These are phyloP conservation scores for Pelagophyceae sp. DNA, from an alignment of 352 stramenopile genomes.

Conservation along the genomic window DNA sequence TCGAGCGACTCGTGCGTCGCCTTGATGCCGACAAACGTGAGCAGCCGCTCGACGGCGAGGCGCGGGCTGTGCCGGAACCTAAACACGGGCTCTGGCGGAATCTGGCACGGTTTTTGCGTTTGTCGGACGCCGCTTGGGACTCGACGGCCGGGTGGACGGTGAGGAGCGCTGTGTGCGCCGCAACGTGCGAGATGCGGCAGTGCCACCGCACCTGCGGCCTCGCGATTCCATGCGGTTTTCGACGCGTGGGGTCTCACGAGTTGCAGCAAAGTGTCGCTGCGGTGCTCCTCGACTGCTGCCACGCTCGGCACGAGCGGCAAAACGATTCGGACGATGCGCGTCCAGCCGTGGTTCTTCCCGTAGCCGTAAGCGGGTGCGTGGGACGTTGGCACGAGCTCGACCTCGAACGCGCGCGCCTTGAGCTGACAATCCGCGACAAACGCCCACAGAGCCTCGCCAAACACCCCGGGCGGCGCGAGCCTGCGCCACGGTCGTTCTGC, in stretches of 20 bases:
- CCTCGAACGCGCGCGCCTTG: background rate
- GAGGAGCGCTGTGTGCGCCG: constrained; percentile 49
- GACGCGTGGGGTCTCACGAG: background rate
- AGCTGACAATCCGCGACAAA: no score
- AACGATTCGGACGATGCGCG: constrained; percentile 44
- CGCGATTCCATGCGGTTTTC: no score
- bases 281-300: constrained; percentile 11
- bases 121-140: no score
- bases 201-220: constrained; percentile 51
- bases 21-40: constrained; percentile 16
- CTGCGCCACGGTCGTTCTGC: no score
- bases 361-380: constrained; percentile 42
- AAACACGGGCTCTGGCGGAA: no score
- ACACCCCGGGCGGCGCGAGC: no score
- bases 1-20: background rate
- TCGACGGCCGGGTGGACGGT: constrained; percentile 26
- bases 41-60: background rate
- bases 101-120: no score
- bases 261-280: constrained; percentile 23
- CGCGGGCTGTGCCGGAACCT: constrained; percentile 27
- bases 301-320: constrained; percentile 36
- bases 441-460: no score
- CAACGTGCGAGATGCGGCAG: constrained; percentile 48
- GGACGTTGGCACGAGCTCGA: background rate
- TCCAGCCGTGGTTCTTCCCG: constrained; percentile 50